Evolutionary conservation across 805 yeast genomes (phyloP), one percentile per base, ranked within the genome.

Genomic region (Groenewaldozyma tartarivorans): DNA sequence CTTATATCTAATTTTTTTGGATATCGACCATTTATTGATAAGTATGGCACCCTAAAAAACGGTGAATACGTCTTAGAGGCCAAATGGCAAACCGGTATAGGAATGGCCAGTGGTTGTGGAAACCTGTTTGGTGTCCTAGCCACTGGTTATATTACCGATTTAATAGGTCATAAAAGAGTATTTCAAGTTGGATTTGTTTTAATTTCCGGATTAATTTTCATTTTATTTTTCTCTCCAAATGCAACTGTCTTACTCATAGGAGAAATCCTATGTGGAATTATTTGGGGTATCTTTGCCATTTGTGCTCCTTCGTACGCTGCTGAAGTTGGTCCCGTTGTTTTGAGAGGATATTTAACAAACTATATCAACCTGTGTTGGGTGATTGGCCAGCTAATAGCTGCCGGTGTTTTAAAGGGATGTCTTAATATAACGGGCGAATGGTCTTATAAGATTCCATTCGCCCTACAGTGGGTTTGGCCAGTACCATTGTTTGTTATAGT

Each of bases 391-490:
- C 60, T 77, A 27, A 58, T 76, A 41, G 64, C 75, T 5, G 57
- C 75, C 7, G 77, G 81, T 42, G 70, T 77, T 15, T 58, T 66
- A 48, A 64, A 61, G 47, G 73, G 62, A 37, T 55, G 58, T 34
- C 50, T 39, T 38, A 20, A 43, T 36, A 49, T 26, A 18, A 26
- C 47, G 43, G 43, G 56, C 27, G 52, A 63, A 17, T 48, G 64
- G 60, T 67, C 75, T 5, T 76, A 71, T 53, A 61, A 67, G 40
- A 60, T 73, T 34, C 79, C 81, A 7, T 73, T 71, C 51, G 79
- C 74, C 3, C 44, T 74, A 11, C 81, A 75, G 56, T 75, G 80
- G 80, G 56, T 64, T 3, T 75, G 77, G 77, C 73, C 77, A 4
- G 51, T 66, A 13, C 75, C 75, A 26, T 52, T 75, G 17, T 48